A percentile compares a stretch with the other conserved stretches of the same genome.
Evolutionary conservation across 169 alveolate genomes (phyloP).

Genomic region (Toxoplasma gondii): DNA sequence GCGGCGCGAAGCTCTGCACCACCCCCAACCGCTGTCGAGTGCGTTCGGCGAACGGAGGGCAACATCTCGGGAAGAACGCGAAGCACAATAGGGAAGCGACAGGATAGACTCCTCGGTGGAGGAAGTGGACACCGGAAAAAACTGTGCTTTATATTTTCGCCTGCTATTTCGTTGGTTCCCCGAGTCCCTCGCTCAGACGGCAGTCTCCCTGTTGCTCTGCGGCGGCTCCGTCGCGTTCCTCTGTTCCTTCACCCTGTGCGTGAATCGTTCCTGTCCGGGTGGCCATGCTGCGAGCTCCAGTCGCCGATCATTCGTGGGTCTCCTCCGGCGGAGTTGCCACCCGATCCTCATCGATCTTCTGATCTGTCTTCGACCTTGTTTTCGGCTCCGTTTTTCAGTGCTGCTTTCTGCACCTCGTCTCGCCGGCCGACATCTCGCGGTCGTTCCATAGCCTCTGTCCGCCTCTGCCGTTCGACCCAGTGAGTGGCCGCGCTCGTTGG

Average conservation of each 20-base stretch:
- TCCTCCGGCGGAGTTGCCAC: no score
- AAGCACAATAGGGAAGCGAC: no score
- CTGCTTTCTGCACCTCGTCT: constrained; percentile 60
- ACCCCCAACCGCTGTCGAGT: constrained; percentile 49
- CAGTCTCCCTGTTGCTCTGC: no score
- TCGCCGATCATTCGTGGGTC: no score
- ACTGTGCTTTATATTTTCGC: neutral
- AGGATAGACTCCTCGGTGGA: no score
- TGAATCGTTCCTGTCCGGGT: neutral
- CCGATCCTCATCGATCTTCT: neutral
- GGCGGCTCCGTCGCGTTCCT: neutral
- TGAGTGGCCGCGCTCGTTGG: neutral
- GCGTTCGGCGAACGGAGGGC: neutral
- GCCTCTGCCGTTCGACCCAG: constrained; percentile 57
- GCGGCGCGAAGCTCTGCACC: constrained; percentile 60
- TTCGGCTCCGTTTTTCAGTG: constrained; percentile 27
- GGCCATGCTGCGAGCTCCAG: neutral
- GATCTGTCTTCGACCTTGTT: neutral
- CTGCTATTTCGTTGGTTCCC: neutral
- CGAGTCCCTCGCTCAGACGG: no score
- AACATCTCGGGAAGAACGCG: no score
- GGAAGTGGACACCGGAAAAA: no score
- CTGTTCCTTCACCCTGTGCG: neutral
- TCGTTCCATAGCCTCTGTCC: constrained; percentile 61
- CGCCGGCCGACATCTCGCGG: constrained; percentile 68